Evolutionary conservation across 2,329 filamentous ascomycete species (phyloP).

Genomic region (Neurospora sp.): DNA sequence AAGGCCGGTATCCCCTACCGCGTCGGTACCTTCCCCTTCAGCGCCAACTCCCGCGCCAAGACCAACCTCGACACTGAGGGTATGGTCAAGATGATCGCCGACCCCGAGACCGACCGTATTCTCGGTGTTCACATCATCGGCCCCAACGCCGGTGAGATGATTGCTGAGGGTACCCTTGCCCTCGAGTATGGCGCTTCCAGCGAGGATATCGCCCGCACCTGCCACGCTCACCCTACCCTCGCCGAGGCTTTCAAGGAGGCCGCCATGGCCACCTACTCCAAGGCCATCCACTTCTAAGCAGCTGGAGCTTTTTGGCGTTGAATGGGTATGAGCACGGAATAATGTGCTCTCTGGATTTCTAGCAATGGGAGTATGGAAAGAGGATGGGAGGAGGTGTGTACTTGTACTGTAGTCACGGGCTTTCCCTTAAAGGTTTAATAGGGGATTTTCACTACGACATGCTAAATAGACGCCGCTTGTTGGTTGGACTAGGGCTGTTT

Average conservation of each 20-base stretch:
- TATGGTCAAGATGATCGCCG: slow-evolving; percentile 92
- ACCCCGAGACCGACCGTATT: slow-evolving; percentile 92
- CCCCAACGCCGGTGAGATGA: slow-evolving; percentile 96
- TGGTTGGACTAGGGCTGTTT: neutral
- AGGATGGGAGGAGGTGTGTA: slow-evolving; percentile 9
- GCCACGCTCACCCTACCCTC: slow-evolving; percentile 92
- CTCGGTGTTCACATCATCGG: slow-evolving; percentile 95
- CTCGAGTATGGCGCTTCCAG: slow-evolving; percentile 93
- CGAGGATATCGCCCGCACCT: slow-evolving; percentile 90
- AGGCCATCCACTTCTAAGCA: slow-evolving; percentile 86
- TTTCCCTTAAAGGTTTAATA: slow-evolving; percentile 12
- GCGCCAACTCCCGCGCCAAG: slow-evolving; percentile 96
- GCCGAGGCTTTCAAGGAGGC: slow-evolving; percentile 99
- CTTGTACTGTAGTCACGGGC: slow-evolving; percentile 18
- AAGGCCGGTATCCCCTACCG: slow-evolving; percentile 83
- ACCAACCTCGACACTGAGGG: slow-evolving; percentile 96
- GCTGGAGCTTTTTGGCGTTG: slow-evolving; percentile 1
- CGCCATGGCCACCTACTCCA: slow-evolving; percentile 92
- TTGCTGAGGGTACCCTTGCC: slow-evolving; percentile 90
- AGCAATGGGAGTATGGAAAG: neutral
- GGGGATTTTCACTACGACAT: neutral
- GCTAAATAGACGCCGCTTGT: slow-evolving; percentile 14
- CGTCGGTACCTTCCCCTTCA: slow-evolving; percentile 91
- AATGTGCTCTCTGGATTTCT: slow-evolving; percentile 8
- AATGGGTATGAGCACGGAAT: neutral